phyloP scores from a whole-genome alignment of 257 asterid genomes.

The Phtheirospermum japonicum region DNA sequence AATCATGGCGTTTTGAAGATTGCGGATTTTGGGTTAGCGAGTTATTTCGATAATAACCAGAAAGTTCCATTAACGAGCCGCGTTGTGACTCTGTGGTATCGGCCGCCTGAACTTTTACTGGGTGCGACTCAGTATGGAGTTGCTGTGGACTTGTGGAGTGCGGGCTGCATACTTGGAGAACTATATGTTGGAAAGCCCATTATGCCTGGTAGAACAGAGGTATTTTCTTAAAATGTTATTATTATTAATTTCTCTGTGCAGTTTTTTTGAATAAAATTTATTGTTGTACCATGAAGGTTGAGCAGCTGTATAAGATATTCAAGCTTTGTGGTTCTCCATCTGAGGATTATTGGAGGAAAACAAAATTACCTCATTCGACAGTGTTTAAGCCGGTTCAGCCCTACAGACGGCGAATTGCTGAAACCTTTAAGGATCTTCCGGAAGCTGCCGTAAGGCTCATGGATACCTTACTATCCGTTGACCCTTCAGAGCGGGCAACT shows the following conservation, averaged over 20 bases:
- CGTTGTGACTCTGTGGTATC: slow-evolving; percentile 94
- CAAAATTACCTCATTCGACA: slow-evolving; percentile 64
- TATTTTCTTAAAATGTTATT: slow-evolving; percentile 22
- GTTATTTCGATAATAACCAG: slow-evolving; percentile 51
- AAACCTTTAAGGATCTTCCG: slow-evolving; percentile 67
- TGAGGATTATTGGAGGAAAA: slow-evolving; percentile 76
- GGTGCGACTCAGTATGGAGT: slow-evolving; percentile 83
- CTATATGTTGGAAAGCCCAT: slow-evolving; percentile 78
- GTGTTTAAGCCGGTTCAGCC: slow-evolving; percentile 71
- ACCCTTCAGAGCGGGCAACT: slow-evolving; percentile 70
- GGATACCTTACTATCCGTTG: slow-evolving; percentile 77
- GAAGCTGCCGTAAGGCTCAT: slow-evolving; percentile 58
- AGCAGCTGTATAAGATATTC: slow-evolving; percentile 86
- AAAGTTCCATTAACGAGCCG: slow-evolving; percentile 78
- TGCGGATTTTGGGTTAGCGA: slow-evolving; percentile 93
- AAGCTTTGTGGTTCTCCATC: slow-evolving; percentile 93
- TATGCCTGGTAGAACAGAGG: slow-evolving; percentile 98
- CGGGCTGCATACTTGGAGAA: slow-evolving; percentile 94
- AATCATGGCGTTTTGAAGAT: slow-evolving; percentile 78
- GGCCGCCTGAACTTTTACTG: slow-evolving; percentile 93
- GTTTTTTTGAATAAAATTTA: neutral
- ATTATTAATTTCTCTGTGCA: neutral
- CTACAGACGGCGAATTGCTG: slow-evolving; percentile 63
- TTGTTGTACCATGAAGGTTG: slow-evolving; percentile 56
- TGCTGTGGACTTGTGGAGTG: slow-evolving; percentile 89